Conservation (phyloP, 345 rosid species). For the Syzygium aqueum region DNA sequence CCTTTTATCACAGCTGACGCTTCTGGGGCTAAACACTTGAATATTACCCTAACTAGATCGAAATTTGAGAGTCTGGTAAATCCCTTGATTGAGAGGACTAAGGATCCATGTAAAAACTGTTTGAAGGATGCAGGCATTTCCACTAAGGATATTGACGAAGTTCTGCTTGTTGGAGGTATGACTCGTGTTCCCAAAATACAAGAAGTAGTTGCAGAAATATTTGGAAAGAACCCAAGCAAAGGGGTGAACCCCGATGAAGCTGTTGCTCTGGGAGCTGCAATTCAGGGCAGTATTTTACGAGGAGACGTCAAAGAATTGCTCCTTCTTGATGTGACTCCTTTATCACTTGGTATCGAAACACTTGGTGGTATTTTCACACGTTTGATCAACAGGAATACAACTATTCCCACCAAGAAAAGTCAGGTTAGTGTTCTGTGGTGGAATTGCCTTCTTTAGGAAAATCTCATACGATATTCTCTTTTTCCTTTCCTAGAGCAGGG, state of each 20-base stretch:
- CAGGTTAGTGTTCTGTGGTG: conserved; percentile 6
- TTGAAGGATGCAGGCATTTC: conserved; percentile 30
- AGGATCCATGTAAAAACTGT: conserved; percentile 23
- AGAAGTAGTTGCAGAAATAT: conserved; percentile 23
- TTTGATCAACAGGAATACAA: conserved; percentile 29
- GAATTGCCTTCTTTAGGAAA: not conserved
- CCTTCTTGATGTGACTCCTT: conserved; percentile 30
- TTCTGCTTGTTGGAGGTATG: conserved; percentile 35
- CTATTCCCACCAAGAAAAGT: conserved; percentile 33
- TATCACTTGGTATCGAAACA: conserved; percentile 32
- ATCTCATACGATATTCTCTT: not conserved
- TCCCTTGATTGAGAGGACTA: conserved; percentile 20
- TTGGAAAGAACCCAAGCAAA: conserved; percentile 24
- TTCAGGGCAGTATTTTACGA: conserved; percentile 24
- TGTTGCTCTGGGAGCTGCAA: conserved; percentile 27
- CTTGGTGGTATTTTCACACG: conserved; percentile 31
- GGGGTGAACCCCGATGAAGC: conserved; percentile 34
- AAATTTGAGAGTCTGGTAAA: conserved; percentile 21
- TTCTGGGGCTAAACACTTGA: conserved; percentile 32
- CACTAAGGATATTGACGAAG: conserved; percentile 21
- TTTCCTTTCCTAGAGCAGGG: not conserved
- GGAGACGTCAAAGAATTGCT: conserved; percentile 34
- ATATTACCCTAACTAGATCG: conserved; percentile 23
- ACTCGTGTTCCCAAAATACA: conserved; percentile 36
- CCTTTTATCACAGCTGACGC: conserved; percentile 32